A percentile compares a stretch with the other conserved stretches of the same genome.
phyloP scores from a whole-genome alignment of 139 green algal genomes.

The Tetraselmis striata region DNA sequence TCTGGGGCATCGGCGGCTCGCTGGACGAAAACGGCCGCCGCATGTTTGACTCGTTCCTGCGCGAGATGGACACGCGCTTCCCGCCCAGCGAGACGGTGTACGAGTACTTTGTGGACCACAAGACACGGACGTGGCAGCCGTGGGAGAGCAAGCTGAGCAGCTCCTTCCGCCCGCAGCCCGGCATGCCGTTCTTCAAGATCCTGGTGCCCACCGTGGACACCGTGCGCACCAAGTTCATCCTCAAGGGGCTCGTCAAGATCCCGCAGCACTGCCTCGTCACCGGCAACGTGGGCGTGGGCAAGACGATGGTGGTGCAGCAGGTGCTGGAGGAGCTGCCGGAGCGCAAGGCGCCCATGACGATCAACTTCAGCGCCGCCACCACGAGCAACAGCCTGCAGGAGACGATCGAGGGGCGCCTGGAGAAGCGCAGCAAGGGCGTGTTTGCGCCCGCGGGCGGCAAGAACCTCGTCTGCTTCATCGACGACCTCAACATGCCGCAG shows the following conservation, averaged over 20 bases:
- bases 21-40: slow-evolving; percentile 67
- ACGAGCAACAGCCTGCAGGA: slow-evolving; percentile 59
- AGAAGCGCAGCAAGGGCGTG: slow-evolving; percentile 82
- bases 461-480: slow-evolving; percentile 58
- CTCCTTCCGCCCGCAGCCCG: slow-evolving; percentile 46
- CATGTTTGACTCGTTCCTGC: slow-evolving; percentile 40
- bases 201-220: slow-evolving; percentile 69
- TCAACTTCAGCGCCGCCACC: slow-evolving; percentile 73
- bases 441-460: slow-evolving; percentile 68
- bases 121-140: slow-evolving; percentile 44
- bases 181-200: slow-evolving; percentile 70
- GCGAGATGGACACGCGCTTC: slow-evolving; percentile 52
- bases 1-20: slow-evolving; percentile 72
- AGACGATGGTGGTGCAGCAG: slow-evolving; percentile 64
- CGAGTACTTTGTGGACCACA: slow-evolving; percentile 68
- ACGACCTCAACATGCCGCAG: slow-evolving; percentile 73
- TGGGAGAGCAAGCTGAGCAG: slow-evolving; percentile 64
- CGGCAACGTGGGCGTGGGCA: slow-evolving; percentile 71
- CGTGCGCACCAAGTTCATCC: slow-evolving; percentile 54
- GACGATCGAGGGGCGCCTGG: slow-evolving; percentile 74
- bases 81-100: slow-evolving; percentile 65
- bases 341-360: slow-evolving; percentile 39
- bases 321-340: slow-evolving; percentile 55
- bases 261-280: slow-evolving; percentile 57
- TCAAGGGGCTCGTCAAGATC: slow-evolving; percentile 31